Conservation (phyloP, 2,329 filamentous ascomycete species). For the Colletotrichum endophyticum region DNA sequence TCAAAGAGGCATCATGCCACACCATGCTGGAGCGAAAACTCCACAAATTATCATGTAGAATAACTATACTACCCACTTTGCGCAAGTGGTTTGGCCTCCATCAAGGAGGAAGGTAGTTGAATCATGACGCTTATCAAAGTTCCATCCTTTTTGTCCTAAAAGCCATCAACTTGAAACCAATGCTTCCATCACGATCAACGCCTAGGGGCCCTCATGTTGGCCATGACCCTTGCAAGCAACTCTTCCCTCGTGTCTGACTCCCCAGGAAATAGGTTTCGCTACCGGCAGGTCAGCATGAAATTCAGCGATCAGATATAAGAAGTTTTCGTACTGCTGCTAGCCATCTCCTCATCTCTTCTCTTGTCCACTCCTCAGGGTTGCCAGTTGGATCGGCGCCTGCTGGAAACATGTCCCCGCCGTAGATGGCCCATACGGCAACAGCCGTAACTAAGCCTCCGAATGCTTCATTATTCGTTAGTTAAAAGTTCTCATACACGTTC, state of each 20-base stretch:
- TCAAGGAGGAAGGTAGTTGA: neutral
- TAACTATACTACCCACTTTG: neutral
- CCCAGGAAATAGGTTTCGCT: slow-evolving; percentile 54
- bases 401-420: slow-evolving; percentile 86
- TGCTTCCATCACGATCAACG: neutral
- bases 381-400: slow-evolving; percentile 77
- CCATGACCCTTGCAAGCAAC: slow-evolving; percentile 49
- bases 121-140: neutral
- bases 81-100: neutral
- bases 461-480: slow-evolving; percentile 49
- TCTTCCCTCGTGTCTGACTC: slow-evolving; percentile 48
- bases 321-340: slow-evolving; percentile 70
- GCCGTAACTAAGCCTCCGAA: slow-evolving; percentile 85
- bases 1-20: neutral
- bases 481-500: too few relatives aligned
- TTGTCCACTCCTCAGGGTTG: slow-evolving; percentile 74
- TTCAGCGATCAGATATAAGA: neutral
- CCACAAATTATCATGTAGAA: neutral
- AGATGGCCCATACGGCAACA: slow-evolving; percentile 83
- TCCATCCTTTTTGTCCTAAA: neutral
- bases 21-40: neutral
- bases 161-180: neutral
- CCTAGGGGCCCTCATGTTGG: slow-evolving; percentile 51
- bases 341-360: slow-evolving; percentile 82
- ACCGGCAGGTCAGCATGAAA: slow-evolving; percentile 10